phyloP scores from a whole-genome alignment of 164 flowering plant genomes.

The Umbilicus rupestris region DNA sequence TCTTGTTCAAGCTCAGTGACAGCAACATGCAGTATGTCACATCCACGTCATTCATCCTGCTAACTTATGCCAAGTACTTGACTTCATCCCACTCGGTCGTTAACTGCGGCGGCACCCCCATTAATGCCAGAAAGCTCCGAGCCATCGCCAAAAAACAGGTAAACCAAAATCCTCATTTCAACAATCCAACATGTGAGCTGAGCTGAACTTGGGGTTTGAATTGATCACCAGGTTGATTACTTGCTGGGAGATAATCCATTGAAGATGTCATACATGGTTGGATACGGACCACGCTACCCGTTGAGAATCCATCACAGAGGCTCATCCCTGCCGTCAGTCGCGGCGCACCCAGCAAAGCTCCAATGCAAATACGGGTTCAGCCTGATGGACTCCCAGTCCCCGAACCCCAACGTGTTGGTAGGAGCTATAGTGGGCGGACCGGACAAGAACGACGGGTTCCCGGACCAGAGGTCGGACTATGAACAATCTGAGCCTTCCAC shows the following conservation, averaged over 20 bases:
- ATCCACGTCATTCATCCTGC: slow-evolving; percentile 58
- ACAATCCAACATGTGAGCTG: not conserved
- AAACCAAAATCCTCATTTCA: not conserved
- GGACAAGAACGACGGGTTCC: slow-evolving; percentile 52
- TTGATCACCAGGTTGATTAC: slow-evolving; percentile 59
- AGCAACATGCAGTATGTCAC: slow-evolving; percentile 84
- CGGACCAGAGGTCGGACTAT: slow-evolving; percentile 63
- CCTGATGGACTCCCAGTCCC: slow-evolving; percentile 37
- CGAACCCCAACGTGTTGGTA: slow-evolving; percentile 63
- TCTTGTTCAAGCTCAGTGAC: slow-evolving; percentile 58
- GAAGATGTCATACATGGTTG: slow-evolving; percentile 92
- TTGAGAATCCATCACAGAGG: slow-evolving; percentile 84
- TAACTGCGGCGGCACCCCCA: slow-evolving; percentile 46
- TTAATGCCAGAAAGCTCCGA: slow-evolving; percentile 49
- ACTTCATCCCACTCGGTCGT: slow-evolving; percentile 41
- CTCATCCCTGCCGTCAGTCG: slow-evolving; percentile 67
- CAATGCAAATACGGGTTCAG: slow-evolving; percentile 63
- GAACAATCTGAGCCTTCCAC: slow-evolving; percentile 88
- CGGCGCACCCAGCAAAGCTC: slow-evolving; percentile 60
- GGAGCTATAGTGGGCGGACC: slow-evolving; percentile 93
- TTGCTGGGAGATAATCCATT: slow-evolving; percentile 73
- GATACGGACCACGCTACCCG: slow-evolving; percentile 76
- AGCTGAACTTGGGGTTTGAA: not conserved
- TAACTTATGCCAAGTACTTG: slow-evolving; percentile 76
- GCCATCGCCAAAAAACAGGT: slow-evolving; percentile 68